These are phyloP conservation scores for Arctium minus DNA, from an alignment of 129 eudicot genomes.

Conservation along the genomic window DNA sequence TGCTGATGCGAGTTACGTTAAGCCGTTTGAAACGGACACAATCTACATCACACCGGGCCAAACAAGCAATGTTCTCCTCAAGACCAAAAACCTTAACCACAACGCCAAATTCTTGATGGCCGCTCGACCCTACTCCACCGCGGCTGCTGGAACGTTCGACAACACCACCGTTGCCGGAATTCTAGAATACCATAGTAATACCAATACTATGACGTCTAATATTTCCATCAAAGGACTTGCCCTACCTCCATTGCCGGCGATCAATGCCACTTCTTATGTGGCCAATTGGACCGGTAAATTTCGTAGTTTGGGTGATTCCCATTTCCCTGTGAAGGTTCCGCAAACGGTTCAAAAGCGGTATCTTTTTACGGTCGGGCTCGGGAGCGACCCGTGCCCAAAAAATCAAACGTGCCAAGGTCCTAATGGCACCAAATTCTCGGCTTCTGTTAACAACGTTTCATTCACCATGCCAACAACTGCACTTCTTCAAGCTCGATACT, in stretches of 20 bases:
- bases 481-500: constrained; percentile 57
- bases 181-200: constrained; percentile 25
- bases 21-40: constrained; percentile 39
- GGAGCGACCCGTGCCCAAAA: constrained; percentile 37
- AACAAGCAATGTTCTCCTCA: constrained; percentile 44
- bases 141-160: constrained; percentile 30
- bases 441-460: constrained; percentile 39
- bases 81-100: constrained; percentile 28
- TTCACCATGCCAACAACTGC: constrained; percentile 45
- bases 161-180: constrained; percentile 41
- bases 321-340: constrained; percentile 38
- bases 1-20: constrained; percentile 39
- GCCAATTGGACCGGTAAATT: constrained; percentile 39
- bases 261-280: constrained; percentile 36
- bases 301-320: constrained; percentile 25
- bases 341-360: constrained; percentile 27
- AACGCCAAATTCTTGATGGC: constrained; percentile 31
- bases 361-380: constrained; percentile 43
- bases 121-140: constrained; percentile 43
- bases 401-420: constrained; percentile 66
- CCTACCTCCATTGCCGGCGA: constrained; percentile 24
- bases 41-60: constrained; percentile 38
- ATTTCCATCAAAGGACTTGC: constrained; percentile 16
- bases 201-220: neutral
- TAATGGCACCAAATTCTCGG: constrained; percentile 52